A percentile compares a stretch with the other conserved stretches of the same genome.
These are phyloP conservation scores for Typha latifolia DNA, from an alignment of 176 grass and related monocot species.

Conservation along the genomic window DNA sequence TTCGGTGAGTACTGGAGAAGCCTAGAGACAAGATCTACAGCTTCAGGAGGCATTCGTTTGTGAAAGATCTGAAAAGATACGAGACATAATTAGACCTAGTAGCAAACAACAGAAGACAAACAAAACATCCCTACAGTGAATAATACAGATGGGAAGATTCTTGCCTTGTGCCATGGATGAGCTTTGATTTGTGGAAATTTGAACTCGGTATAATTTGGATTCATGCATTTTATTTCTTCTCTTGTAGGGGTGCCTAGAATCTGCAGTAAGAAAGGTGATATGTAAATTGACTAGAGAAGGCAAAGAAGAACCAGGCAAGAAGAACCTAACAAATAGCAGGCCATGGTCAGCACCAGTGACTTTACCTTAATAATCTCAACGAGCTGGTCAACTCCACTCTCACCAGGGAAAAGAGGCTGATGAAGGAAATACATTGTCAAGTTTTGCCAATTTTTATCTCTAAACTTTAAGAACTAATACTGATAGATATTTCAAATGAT, in stretches of 20 bases:
- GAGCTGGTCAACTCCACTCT: constrained; percentile 77
- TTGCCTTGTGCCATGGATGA: constrained; percentile 82
- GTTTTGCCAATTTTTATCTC: neutral
- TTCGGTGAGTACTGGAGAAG: constrained; percentile 90
- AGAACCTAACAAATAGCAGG: too few relatives aligned
- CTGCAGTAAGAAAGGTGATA: constrained; percentile 16
- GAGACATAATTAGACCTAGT: constrained; percentile 17
- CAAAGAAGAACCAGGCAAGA: neutral
- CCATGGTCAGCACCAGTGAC: neutral
- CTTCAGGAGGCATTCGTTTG: constrained; percentile 92
- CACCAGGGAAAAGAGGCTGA: constrained; percentile 83
- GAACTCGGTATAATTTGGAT: constrained; percentile 74
- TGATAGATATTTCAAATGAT: too few relatives aligned
- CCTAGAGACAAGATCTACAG: constrained; percentile 86
- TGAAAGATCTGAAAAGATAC: constrained; percentile 54
- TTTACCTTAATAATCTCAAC: constrained; percentile 88
- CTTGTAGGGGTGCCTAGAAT: constrained; percentile 82
- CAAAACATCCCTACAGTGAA: neutral
- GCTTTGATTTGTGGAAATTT: constrained; percentile 88
- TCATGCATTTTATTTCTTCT: constrained; percentile 93
- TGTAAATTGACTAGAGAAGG: constrained; percentile 15
- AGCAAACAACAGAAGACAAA: neutral
- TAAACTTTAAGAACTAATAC: neutral
- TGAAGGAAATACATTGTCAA: constrained; percentile 7
- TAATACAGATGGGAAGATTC: neutral